A percentile compares a stretch with the other conserved stretches of the same genome.
Conservation (phyloP, 805 yeast species). For the Pichia phayaonensis region DNA sequence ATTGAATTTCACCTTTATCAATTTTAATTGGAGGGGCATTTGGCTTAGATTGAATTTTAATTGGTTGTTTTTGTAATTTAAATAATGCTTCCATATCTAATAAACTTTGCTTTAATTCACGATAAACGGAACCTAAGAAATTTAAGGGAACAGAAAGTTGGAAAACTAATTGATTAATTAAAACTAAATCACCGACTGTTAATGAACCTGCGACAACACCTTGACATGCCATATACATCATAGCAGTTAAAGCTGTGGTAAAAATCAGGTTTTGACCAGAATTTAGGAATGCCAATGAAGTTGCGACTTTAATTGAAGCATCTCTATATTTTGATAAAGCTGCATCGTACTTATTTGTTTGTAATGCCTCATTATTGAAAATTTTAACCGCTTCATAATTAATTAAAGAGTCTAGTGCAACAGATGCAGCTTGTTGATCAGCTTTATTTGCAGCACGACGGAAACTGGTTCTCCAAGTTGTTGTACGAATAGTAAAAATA, state of each 20-base stretch:
- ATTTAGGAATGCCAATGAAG: constrained; percentile 70
- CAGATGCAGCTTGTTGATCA: constrained; percentile 91
- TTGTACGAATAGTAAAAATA: constrained; percentile 79
- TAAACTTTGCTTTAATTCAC: constrained; percentile 88
- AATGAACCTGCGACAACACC: constrained; percentile 81
- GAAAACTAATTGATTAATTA: constrained; percentile 92
- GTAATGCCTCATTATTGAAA: constrained; percentile 83
- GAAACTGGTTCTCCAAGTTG: constrained; percentile 94
- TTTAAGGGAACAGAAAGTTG: constrained; percentile 92
- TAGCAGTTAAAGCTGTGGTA: constrained; percentile 83
- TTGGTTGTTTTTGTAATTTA: constrained; percentile 68
- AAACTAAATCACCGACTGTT: constrained; percentile 90
- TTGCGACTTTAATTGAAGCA: constrained; percentile 73
- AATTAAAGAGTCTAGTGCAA: constrained; percentile 87
- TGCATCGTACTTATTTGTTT: constrained; percentile 68
- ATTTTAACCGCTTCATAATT: constrained; percentile 93
- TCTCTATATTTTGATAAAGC: constrained; percentile 69
- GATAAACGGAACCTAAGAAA: constrained; percentile 89
- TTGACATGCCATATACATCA: constrained; percentile 97
- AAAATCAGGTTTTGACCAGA: constrained; percentile 76
- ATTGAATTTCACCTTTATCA: constrained; percentile 67
- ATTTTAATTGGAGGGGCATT: constrained; percentile 56
- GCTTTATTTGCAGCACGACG: constrained; percentile 86
- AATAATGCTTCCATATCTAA: constrained; percentile 95
- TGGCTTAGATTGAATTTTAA: constrained; percentile 55